phyloP scores from a whole-genome alignment of 495 filamentous ascomycete species.

The Xylaria palmicola region DNA sequence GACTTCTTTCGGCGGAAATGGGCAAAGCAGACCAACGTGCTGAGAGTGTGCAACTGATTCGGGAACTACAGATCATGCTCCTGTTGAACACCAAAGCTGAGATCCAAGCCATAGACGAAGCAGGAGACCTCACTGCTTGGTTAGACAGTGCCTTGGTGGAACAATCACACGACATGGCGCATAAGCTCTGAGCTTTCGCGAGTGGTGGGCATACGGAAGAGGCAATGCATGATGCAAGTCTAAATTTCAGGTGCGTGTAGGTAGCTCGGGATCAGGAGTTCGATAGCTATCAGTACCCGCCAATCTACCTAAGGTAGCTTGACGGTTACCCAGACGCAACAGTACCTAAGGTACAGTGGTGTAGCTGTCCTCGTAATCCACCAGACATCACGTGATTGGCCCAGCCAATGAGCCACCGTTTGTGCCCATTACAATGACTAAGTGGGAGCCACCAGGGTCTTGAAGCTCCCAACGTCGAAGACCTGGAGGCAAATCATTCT shows the following conservation, averaged over 20 bases:
- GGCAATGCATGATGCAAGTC: too few relatives aligned
- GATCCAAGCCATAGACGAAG: slow-evolving; percentile 75
- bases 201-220: too few relatives aligned
- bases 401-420: background rate
- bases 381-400: slow-evolving; percentile 10
- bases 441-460: background rate
- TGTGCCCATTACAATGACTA: background rate
- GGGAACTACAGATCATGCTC: slow-evolving; percentile 82
- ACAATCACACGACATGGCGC: too few relatives aligned
- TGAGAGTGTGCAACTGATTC: slow-evolving; percentile 47
- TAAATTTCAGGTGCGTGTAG: too few relatives aligned
- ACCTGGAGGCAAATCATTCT: background rate
- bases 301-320: too few relatives aligned
- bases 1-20: slow-evolving; percentile 58
- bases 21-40: background rate
- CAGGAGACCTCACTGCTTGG: slow-evolving; percentile 62
- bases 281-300: too few relatives aligned
- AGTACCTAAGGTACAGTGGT: too few relatives aligned
- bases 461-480: background rate
- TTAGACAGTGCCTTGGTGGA: slow-evolving; percentile 44
- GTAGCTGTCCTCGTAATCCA: background rate
- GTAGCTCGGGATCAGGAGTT: too few relatives aligned
- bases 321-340: too few relatives aligned
- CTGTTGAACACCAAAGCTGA: slow-evolving; percentile 86
- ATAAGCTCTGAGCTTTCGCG: too few relatives aligned